These are phyloP conservation scores for Pyricularia sp. DNA, from an alignment of 2,329 filamentous ascomycete genomes.

Conservation along the genomic window DNA sequence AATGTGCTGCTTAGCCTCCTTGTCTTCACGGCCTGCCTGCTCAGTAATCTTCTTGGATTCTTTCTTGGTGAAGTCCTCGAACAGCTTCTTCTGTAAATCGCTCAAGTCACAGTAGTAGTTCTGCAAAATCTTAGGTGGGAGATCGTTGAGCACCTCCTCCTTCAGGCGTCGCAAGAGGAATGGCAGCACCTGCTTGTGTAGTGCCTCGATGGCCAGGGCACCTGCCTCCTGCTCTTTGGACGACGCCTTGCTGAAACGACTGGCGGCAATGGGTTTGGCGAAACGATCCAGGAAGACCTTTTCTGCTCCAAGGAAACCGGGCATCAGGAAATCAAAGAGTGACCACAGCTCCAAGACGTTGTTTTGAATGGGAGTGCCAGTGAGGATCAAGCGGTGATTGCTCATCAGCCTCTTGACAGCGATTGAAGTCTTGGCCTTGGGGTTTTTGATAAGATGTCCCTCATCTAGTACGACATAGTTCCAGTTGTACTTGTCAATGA, in stretches of 20 bases:
- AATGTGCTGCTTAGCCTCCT: constrained; percentile 94
- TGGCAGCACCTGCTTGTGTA: constrained; percentile 95
- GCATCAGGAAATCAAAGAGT: constrained; percentile 97
- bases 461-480: constrained; percentile 97
- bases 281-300: constrained; percentile 96
- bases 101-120: constrained; percentile 99
- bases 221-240: constrained; percentile 98
- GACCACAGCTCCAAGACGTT: constrained; percentile 97
- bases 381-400: constrained; percentile 93
- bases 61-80: constrained; percentile 92
- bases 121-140: constrained; percentile 96
- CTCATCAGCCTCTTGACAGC: constrained; percentile 84
- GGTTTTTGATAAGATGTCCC: constrained; percentile 97
- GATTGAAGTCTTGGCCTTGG: constrained; percentile 88
- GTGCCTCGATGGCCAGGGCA: constrained; percentile 90
- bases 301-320: constrained; percentile 86
- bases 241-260: constrained; percentile 91
- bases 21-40: constrained; percentile 76
- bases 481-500: constrained; percentile 73
- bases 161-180: constrained; percentile 94
- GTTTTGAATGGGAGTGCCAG: constrained; percentile 95
- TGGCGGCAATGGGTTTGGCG: constrained; percentile 89
- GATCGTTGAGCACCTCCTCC: constrained; percentile 91
- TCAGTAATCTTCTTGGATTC: constrained; percentile 82
- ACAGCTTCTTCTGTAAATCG: constrained; percentile 87